Percentiles rank a stretch among this genome's conserved stretches.
phyloP scores from a whole-genome alignment of 768 basidiomycete genomes.

The Mycena belliarum region DNA sequence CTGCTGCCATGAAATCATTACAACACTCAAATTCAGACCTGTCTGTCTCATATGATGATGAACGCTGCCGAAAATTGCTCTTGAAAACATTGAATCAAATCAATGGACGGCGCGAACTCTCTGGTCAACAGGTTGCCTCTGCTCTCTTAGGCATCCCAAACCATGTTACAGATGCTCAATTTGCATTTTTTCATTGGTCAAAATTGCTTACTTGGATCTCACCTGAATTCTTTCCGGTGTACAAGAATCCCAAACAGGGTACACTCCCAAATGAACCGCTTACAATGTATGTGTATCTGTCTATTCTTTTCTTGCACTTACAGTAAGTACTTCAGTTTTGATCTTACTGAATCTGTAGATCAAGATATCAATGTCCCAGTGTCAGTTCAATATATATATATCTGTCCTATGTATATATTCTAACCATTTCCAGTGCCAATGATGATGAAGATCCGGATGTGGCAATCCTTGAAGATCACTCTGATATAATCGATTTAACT shows the following conservation, averaged over 20 bases:
- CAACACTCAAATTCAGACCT: background rate
- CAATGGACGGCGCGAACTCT: conserved; percentile 9
- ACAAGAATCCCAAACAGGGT: no score
- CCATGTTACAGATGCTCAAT: conserved; percentile 11
- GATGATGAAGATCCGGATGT: background rate
- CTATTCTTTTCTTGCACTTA: no score
- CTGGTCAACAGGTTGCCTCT: conserved; percentile 15
- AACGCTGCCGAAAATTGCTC: conserved; percentile 3
- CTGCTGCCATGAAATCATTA: no score
- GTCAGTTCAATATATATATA: no score
- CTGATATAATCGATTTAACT: background rate
- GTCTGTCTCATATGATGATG: background rate
- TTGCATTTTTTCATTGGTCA: conserved; percentile 13
- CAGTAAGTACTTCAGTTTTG: no score
- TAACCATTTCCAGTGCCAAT: no score
- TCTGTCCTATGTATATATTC: no score
- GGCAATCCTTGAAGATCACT: background rate
- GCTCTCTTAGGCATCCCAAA: conserved; percentile 4
- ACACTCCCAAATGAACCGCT: no score
- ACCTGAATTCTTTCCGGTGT: background rate
- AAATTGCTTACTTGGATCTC: conserved; percentile 10
- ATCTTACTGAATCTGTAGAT: no score
- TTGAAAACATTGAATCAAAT: no score
- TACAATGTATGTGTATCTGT: no score
- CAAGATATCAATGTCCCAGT: no score